Percentiles rank a stretch among this genome's conserved stretches.
Evolutionary conservation across 1,139 yeast species (phyloP).

Genomic region (Candida sanyaensis): DNA sequence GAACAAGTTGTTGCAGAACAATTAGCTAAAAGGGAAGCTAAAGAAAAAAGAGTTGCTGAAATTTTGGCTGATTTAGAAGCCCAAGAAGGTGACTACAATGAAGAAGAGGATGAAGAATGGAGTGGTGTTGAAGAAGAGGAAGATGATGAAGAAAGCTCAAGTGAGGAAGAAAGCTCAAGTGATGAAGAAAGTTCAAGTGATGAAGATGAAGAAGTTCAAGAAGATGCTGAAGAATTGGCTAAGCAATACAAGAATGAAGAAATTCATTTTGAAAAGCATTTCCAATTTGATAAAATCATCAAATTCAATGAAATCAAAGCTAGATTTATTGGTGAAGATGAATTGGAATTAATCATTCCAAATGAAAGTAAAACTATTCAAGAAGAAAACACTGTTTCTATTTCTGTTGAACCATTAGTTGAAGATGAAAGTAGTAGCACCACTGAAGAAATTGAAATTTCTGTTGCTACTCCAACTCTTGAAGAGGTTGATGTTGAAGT

Average conservation of each 20-base stretch:
- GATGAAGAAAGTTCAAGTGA: constrained; percentile 22
- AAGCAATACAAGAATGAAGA: constrained; percentile 43
- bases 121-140: constrained; percentile 16
- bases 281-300: constrained; percentile 44
- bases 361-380: constrained; percentile 30
- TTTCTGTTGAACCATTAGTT: constrained; percentile 24
- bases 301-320: constrained; percentile 44
- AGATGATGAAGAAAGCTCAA: no score
- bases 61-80: constrained; percentile 43
- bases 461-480: constrained; percentile 11
- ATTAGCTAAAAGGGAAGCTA: constrained; percentile 17
- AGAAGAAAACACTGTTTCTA: constrained; percentile 25
- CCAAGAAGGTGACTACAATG: constrained; percentile 41
- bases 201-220: constrained; percentile 40
- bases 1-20: constrained; percentile 1
- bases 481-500: constrained; percentile 15
- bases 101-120: constrained; percentile 42
- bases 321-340: constrained; percentile 38
- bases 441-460: constrained; percentile 22
- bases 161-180: constrained; percentile 11
- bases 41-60: constrained; percentile 29
- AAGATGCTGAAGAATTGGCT: constrained; percentile 43
- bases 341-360: constrained; percentile 48
- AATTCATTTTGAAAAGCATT: constrained; percentile 47
- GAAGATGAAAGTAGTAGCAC: constrained; percentile 20